Evolutionary conservation across 1,284 basidiomycete genomes (phyloP), one percentile per base, ranked within the genome.

Genomic region (Sanghuangporus weigelae): DNA sequence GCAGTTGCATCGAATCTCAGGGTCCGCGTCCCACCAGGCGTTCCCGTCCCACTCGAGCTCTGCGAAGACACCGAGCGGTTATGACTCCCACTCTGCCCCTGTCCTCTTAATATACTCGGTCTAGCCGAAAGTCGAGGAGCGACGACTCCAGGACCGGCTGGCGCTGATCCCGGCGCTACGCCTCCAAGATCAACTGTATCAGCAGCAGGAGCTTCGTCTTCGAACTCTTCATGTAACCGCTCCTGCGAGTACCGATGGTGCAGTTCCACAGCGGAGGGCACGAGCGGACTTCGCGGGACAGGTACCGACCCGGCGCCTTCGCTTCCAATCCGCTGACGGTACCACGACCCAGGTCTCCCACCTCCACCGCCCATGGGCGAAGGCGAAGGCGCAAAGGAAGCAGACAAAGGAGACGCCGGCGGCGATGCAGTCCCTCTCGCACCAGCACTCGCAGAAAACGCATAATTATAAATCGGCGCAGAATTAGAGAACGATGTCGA

Each of bases 81-180:
- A 31, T 63, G 26, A 26, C 26, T 26, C 1, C 26, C 26, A 26
- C 26, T 26, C 26, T 26, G 26, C 26, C 26, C 26, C 26, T 26
- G 64, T 48, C 46, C 56, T 16, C 64, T 55, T 8, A 66, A 40
- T 16, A 66, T 66, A 36, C 64, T 66, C 7, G 64, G 64, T 5
- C 64, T 19, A 1, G 60, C 40, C 2, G 59, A 35, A 16, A 53
- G 38, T 12, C 44, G 36, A 16, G 54, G 38, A 1, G 48, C 55
- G 3, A 23, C 23, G 2, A 44, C 26, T 26, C 26, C 26, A 4
- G 26, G 26, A 2, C 26, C 26, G n/a, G n/a, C n/a, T 31, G 26
- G 26, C 26, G 26, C 26, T 31, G 26, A 31, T 31, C 26, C 26
- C 26, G 26, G 26, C 26, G 5, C 26, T 31, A 31, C 26, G 26